Base-by-base conservation (phyloP, 176 grass and related monocot species). In the Ananas comosus region DNA sequence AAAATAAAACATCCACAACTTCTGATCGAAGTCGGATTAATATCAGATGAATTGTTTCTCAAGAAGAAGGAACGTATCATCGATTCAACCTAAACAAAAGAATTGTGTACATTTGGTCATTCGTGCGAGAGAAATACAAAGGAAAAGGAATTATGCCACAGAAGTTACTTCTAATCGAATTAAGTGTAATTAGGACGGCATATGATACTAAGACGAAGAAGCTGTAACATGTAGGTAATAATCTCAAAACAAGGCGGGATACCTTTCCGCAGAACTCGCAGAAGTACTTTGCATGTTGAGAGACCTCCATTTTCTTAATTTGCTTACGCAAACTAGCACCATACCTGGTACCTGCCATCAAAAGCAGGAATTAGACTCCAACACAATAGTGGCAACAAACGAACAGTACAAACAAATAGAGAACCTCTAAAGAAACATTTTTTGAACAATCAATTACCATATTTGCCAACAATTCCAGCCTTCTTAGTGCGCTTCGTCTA, bases 301-400 rank as follows among this genome's bases (percentile, higher is more conserved):
- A 92, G 50, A 92, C 88, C 74, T 96, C 92, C 88, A 96, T 96
- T 72, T 96, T 96, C 81, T 96, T 92, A 52, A 96, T 96, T 82
- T 96, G 88, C 76, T 96, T 96, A 64, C 88, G 88, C 79, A 96
- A 79, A 82, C 92, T 96, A 42, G 92, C 88, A 89, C 92, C 92
- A 70, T 92, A 96, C 76, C 92, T 96, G 52, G 86, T 92, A 8
- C 92, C 86, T 96, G 16, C 48, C 51, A 21, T 69, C n/a, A 59
- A n/a, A 59, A 59, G 33, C 56, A 59, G 21, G 56, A 18, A 19
- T 59, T 16, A 59, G 7, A 13, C 13, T 56, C 16, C 16, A 17
- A 17, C 17, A n/a, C 16, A 58, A 16, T 17, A 59, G 54, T 7
- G 10, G 19, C n/a, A 21, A 10, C 16, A 19, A 2, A 21, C 0